phyloP scores from a whole-genome alignment of 805 yeast species.

The Sugiyamaella valdiviana region DNA sequence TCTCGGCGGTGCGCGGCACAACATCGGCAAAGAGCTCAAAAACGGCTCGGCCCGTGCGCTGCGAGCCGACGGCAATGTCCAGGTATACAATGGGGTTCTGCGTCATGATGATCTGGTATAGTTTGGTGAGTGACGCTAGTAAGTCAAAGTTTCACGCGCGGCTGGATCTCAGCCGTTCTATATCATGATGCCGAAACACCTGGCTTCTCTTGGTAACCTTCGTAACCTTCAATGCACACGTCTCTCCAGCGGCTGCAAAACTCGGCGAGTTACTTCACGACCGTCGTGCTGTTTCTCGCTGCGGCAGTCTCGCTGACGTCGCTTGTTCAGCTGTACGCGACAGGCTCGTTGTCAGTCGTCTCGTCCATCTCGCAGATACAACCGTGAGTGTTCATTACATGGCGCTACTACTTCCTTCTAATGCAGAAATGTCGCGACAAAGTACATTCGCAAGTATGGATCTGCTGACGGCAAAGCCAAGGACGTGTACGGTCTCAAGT shows the following conservation, averaged over 20 bases:
- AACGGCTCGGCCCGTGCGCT: not conserved
- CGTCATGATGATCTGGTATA: not conserved
- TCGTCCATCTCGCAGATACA: constrained; percentile 17
- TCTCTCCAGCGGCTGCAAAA: constrained; percentile 31
- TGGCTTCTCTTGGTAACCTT: not conserved
- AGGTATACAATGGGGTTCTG: constrained; percentile 1
- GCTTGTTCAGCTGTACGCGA: constrained; percentile 22
- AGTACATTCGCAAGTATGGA: constrained; percentile 60
- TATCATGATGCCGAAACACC: not conserved
- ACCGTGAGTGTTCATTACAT: constrained; percentile 10
- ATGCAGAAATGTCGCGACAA: constrained; percentile 22
- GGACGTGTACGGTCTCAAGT: constrained; percentile 65
- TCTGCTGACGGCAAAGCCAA: constrained; percentile 59
- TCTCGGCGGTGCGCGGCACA: constrained; percentile 85
- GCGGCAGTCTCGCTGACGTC: constrained; percentile 27
- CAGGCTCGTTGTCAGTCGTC: constrained; percentile 23
- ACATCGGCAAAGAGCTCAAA: constrained; percentile 26
- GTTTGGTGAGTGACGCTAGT: too few relatives aligned
- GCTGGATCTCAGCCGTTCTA: not conserved
- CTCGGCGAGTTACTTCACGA: constrained; percentile 29
- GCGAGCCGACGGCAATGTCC: constrained; percentile 1
- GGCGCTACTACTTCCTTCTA: constrained; percentile 2
- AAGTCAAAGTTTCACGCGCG: not conserved
- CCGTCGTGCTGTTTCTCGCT: constrained; percentile 27
- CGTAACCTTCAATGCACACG: constrained; percentile 28